phyloP scores from a whole-genome alignment of 2,329 filamentous ascomycete genomes.

The Aspergillus japonicus region DNA sequence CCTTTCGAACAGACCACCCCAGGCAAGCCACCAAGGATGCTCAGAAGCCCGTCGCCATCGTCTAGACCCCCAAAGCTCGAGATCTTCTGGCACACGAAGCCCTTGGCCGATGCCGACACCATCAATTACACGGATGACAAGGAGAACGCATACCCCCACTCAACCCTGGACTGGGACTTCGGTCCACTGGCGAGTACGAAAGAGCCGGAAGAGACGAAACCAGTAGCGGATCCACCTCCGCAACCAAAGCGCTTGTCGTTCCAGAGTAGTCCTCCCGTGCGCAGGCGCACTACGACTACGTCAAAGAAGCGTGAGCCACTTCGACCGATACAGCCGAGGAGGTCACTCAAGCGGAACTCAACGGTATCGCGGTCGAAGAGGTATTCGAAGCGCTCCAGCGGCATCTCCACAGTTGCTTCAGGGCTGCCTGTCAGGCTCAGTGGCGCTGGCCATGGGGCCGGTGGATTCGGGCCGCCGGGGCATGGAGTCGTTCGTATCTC shows the following conservation, averaged over 20 bases:
- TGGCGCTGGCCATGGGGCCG: slow-evolving; percentile 44
- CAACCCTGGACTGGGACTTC: slow-evolving; percentile 33
- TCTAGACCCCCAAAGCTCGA: slow-evolving; percentile 37
- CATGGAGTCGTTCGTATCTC: slow-evolving; percentile 36
- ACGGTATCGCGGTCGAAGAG: slow-evolving; percentile 35
- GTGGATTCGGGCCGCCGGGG: slow-evolving; percentile 38
- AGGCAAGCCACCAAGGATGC: slow-evolving; percentile 23
- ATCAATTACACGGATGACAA: slow-evolving; percentile 19
- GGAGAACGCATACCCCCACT: slow-evolving; percentile 28
- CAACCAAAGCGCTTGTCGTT: slow-evolving; percentile 31
- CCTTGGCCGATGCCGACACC: slow-evolving; percentile 24
- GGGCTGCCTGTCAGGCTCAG: slow-evolving; percentile 42
- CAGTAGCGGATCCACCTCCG: slow-evolving; percentile 17
- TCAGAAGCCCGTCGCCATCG: slow-evolving; percentile 24
- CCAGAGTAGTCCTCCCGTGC: slow-evolving; percentile 30
- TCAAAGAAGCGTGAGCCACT: slow-evolving; percentile 37
- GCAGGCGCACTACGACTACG: slow-evolving; percentile 28
- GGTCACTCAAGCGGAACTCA: slow-evolving; percentile 38
- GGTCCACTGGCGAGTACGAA: slow-evolving; percentile 23
- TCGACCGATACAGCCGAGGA: slow-evolving; percentile 35
- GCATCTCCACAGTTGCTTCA: slow-evolving; percentile 36
- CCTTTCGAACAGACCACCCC: slow-evolving; percentile 24
- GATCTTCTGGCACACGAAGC: slow-evolving; percentile 33
- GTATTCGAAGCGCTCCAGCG: slow-evolving; percentile 40
- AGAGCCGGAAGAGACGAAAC: slow-evolving; percentile 22